Evolutionary conservation across 2,329 filamentous ascomycete species (phyloP), one percentile per base, ranked within the genome.

Genomic region (Claviceps spartinae): DNA sequence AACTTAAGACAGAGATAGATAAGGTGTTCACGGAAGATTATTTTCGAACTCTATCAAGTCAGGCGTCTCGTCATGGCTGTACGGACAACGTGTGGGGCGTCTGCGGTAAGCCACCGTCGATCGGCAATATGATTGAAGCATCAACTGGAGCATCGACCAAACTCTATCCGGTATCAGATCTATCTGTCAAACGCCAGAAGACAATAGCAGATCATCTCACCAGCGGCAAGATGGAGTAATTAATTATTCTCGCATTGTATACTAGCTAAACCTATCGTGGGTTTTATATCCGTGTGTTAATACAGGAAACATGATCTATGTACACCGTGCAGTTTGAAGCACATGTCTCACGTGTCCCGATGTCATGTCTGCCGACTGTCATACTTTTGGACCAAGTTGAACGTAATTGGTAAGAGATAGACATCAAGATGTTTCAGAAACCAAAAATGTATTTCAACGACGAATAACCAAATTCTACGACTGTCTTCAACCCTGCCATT

Each of bases 1-100:
- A 95, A 65, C 77, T 98, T 37, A 78, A 86, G 59, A 73, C 74
- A 16, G 78, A 82, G 57, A 83, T 96, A 52, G 85, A 94, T 22
- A 70, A 75, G 56, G 75, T 84, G n/a, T 98, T 96, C 69, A 77
- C 80, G 16, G 79, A 82, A 26, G 75, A 79, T 56, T 72, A 72
- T 67, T 79, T 76, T 64, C 65, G 61, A 52, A 26, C 24, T 26
- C 65, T 66, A 55, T 60, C 68, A 65, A 62, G 62, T 49, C 56
- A 62, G 47, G 56, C 57, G 9, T 50, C 57, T 22, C 61, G 60
- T 11, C 60, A 59, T 53, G 69, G 68, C 55, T 60, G 59, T 43
- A 65, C 66, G n/a, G 64, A 69, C 56, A 81, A 77, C 61, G 68
- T 75, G 36, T 81, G 78, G 78, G 74, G 77, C 42, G 58, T 68